Evolutionary conservation across 768 basidiomycete genomes (phyloP).

Genomic region (Tulasnella sp.): DNA sequence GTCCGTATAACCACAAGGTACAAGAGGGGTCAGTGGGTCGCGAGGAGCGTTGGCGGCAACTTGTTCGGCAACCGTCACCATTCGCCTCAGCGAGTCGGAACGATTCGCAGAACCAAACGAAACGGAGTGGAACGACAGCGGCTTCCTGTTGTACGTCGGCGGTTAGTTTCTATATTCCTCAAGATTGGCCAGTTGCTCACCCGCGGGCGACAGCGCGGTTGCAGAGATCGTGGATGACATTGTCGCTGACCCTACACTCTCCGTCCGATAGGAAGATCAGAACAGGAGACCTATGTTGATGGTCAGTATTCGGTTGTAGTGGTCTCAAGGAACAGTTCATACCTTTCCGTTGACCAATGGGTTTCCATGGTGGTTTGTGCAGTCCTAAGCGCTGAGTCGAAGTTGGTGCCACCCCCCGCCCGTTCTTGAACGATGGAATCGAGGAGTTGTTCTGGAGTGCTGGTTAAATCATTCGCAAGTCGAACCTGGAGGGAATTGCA

Average conservation of each 20-base stretch:
- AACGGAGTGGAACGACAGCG: constrained; percentile 57
- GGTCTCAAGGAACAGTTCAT: neutral
- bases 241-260: constrained; percentile 42
- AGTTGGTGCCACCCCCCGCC: constrained; percentile 44
- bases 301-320: too few relatives aligned
- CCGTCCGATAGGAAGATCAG: constrained; percentile 59
- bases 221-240: constrained; percentile 42
- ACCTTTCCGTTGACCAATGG: constrained; percentile 53
- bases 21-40: constrained; percentile 40
- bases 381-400: constrained; percentile 40
- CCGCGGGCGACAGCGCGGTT: constrained; percentile 46
- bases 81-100: constrained; percentile 41
- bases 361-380: constrained; percentile 43
- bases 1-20: constrained; percentile 47
- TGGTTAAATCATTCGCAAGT: constrained; percentile 47
- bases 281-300: constrained; percentile 43
- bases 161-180: too few relatives aligned
- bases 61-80: constrained; percentile 50
- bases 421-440: constrained; percentile 37
- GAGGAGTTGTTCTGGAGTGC: constrained; percentile 46
- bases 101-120: constrained; percentile 45
- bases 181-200: constrained; percentile 33
- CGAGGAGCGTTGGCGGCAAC: constrained; percentile 45
- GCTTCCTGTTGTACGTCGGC: constrained; percentile 39
- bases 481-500: constrained; percentile 24